Evolutionary conservation across 148 eudicot species (phyloP), one percentile per base, ranked within the genome.

Genomic region (Selenicereus undatus): DNA sequence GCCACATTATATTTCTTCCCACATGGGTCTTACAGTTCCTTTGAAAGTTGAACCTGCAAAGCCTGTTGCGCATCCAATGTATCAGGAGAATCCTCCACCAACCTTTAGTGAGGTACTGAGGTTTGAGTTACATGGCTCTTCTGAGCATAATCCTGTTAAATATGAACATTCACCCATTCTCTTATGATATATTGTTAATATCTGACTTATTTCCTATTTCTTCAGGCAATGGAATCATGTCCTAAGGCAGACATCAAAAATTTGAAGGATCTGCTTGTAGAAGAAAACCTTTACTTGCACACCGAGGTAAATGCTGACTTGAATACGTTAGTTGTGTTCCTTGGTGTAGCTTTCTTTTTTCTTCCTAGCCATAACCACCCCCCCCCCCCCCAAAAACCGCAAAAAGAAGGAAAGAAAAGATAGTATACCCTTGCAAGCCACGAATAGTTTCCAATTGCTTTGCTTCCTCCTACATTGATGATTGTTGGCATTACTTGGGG

Each of bases 171-270:
- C 48, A 1, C 68, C 5, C 68, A 30, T 73, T 78, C n/a, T 60
- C 45, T 39, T 42, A 21, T 30, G 30, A 26, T 64, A 21, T 76
- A 27, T 27, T 27, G 35, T 79, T 81, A 78, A 75, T 36, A 60
- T 43, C 62, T 30, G 71, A n/a, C 76, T 76, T 78, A 39, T 39
- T 22, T 54, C 48, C 21, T 6, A 21, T 74, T 78, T 74, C 71
- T 35, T 60, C 82, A 96, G 99, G 98, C 91, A 20, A 96, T 96
- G 99, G 92, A 89, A 48, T 90, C 98, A 65, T 92, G 97, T 88
- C 98, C 97, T 29, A 96, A 91, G 86, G 90, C 81, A 71, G 88
- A 89, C 70, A 88, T 93, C 42, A 86, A 90, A 24, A 91, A 93
- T 82, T 86, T 90, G 48, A 85, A 91, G 83, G 93, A 91, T 68